Evolutionary conservation across 1,284 basidiomycete species (phyloP).

Genomic region (Ustilago loliicola): DNA sequence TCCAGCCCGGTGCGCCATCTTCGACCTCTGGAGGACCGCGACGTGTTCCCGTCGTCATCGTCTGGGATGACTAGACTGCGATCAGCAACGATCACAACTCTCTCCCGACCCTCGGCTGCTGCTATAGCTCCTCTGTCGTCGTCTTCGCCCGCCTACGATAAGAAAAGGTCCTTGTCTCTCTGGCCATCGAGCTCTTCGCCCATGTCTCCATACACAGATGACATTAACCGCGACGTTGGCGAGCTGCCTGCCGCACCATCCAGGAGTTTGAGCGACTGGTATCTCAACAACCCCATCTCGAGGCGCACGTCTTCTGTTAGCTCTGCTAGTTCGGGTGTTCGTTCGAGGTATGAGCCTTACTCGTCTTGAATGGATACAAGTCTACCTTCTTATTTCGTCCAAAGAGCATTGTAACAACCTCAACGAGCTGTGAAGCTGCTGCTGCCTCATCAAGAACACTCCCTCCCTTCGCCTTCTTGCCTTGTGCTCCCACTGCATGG

Average conservation of each 20-base stretch:
- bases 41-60: background rate
- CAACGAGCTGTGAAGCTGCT: background rate
- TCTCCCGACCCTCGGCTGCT: constrained; percentile 5
- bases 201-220: background rate
- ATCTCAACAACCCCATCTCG: constrained; percentile 36
- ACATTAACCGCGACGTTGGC: background rate
- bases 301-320: constrained; percentile 9
- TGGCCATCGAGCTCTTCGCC: constrained; percentile 5
- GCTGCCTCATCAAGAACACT: background rate
- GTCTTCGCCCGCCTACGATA: background rate
- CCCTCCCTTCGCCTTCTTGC: background rate
- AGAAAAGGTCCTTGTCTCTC: background rate
- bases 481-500: background rate
- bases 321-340: background rate
- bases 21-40: background rate
- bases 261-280: constrained; percentile 39
- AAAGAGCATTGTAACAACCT: background rate
- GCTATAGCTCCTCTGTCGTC: background rate
- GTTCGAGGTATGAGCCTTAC: background rate
- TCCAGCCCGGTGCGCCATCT: constrained; percentile 8
- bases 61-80: constrained; percentile 9
- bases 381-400: background rate
- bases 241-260: constrained; percentile 8
- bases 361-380: background rate
- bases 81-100: constrained; percentile 29